Percentiles rank a stretch among this genome's conserved stretches.
Conservation (phyloP, 2,329 filamentous ascomycete species). For the Teratosphaeria viscida region DNA sequence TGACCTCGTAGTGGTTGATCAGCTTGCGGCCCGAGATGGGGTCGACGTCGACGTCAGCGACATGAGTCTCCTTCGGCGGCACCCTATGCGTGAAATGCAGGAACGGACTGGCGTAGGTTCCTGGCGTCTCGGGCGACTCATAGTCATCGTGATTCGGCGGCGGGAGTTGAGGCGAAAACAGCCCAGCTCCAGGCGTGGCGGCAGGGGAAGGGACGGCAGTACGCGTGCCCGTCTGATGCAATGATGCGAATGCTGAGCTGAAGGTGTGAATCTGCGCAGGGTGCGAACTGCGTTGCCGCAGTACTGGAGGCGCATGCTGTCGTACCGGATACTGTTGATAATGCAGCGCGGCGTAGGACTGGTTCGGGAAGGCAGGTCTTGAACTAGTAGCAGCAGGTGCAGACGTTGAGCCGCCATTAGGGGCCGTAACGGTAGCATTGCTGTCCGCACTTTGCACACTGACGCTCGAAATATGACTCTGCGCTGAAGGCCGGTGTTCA, state of each 20-base stretch:
- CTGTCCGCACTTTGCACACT: conserved; percentile 9
- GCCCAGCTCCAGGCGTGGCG: conserved; percentile 32
- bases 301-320: conserved; percentile 26
- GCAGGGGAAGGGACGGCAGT: conserved; percentile 38
- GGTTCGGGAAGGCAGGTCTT: conserved; percentile 37
- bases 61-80: conserved; percentile 59
- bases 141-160: conserved; percentile 17
- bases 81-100: conserved; percentile 40
- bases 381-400: conserved; percentile 14
- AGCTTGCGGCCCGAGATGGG: conserved; percentile 82
- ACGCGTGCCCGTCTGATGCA: conserved; percentile 29
- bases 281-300: conserved; percentile 33
- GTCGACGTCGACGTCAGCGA: conserved; percentile 83
- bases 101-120: conserved; percentile 40
- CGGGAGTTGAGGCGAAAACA: conserved; percentile 30
- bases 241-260: conserved; percentile 31
- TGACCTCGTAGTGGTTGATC: conserved; percentile 96
- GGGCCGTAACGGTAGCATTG: conserved; percentile 16
- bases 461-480: conserved; percentile 4
- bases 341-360: conserved; percentile 40
- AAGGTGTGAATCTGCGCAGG: conserved; percentile 31
- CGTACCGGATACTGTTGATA: conserved; percentile 32
- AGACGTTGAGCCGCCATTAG: conserved; percentile 24
- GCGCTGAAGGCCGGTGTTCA: conserved; percentile 5
- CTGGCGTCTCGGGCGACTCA: conserved; percentile 24